Base-by-base conservation (phyloP, 768 basidiomycete species). In the Tephrocybe sp. region DNA sequence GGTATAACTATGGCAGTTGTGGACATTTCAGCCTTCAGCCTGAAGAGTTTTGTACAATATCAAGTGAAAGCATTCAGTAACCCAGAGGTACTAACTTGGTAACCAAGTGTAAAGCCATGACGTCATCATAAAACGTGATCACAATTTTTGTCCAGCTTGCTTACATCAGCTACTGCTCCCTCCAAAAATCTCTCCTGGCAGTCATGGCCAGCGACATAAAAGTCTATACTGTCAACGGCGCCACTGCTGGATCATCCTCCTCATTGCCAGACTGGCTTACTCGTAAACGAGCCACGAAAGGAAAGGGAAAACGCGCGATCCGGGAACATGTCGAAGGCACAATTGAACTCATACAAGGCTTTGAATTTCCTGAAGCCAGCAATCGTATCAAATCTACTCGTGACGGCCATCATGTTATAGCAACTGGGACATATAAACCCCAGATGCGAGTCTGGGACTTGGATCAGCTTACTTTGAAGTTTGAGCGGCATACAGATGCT, bases 381-480 rank as follows among this genome's bases (percentile, higher is more conserved):
- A 95, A 92, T 69, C 84, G 83, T 59, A 79, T 99, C 60, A 93
- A 85, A 68, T 87, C 87, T 4, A 98, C 95, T 2, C 75, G 87
- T 34, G 95, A 99, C 66, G 96, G 97, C 1, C 85, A 88, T 61
- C 88, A 95, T 79, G 87, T 84, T 10, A 80, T 98, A 49, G 96
- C 93, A 0, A 98, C 96, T 19, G 97, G 97, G 20, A 91, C 89
- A 3, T 99, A 99, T 72, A 99, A 99, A 68, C 97, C 97, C 2
- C 92, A 97, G 65, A 92, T 98, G 68, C 80, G 90, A 51, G 92
- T 96, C 4, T 99, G 90, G 86, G 97, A 98, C 67, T 70, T 99
- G 34, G 87, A 92, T 65, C 88, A 96, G 61, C 79, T 99, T 30
- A 84, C 92, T 5, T 76, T 90, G 50, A 98, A 99, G 68, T 98